These are phyloP conservation scores for Sugiyamaella qingdaonensis DNA, from an alignment of 805 yeast species.

Conservation along the genomic window DNA sequence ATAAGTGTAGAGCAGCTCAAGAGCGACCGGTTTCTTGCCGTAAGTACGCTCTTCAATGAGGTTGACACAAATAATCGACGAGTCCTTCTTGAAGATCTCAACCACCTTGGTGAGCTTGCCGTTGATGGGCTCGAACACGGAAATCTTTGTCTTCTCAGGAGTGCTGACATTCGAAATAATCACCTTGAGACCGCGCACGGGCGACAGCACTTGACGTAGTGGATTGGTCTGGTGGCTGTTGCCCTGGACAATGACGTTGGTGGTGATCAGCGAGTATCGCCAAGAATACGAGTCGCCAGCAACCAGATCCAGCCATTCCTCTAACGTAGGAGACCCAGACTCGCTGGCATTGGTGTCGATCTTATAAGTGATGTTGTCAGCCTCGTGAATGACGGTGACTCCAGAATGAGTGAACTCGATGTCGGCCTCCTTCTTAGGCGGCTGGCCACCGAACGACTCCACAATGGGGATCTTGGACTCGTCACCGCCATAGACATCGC, in stretches of 20 bases:
- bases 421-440: constrained; percentile 35
- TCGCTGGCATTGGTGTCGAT: constrained; percentile 35
- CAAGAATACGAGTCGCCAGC: constrained; percentile 79
- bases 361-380: constrained; percentile 34
- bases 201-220: constrained; percentile 72
- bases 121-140: constrained; percentile 65
- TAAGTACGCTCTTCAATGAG: constrained; percentile 87
- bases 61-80: constrained; percentile 57
- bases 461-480: constrained; percentile 73
- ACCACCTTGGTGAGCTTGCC: constrained; percentile 57
- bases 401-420: constrained; percentile 23
- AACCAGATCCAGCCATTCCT: constrained; percentile 70
- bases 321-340: constrained; percentile 36
- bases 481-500: constrained; percentile 68
- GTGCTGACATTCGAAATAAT: constrained; percentile 54
- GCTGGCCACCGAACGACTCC: constrained; percentile 79
- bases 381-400: constrained; percentile 23
- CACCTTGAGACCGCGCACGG: constrained; percentile 58
- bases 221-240: constrained; percentile 76
- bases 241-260: constrained; percentile 81
- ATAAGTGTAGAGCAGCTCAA: constrained; percentile 75
- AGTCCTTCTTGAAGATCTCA: constrained; percentile 49
- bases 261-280: constrained; percentile 85
- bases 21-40: constrained; percentile 66
- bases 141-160: constrained; percentile 53